Evolutionary conservation across 2,329 filamentous ascomycete species (phyloP).

Genomic region (Calonectria pseudoturangicola): DNA sequence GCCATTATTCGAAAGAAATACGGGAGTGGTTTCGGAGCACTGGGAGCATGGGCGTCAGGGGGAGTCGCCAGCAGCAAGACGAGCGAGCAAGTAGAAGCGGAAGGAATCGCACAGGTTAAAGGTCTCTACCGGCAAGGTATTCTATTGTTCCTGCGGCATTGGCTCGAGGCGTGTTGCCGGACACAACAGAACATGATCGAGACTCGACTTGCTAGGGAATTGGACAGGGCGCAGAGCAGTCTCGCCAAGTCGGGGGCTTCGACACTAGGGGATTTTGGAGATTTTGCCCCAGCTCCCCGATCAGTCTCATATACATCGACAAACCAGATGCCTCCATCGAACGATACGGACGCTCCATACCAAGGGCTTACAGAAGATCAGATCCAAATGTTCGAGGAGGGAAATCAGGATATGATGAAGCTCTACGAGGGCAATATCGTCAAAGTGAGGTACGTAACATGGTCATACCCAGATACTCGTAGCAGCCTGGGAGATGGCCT

Average conservation of each 20-base stretch:
- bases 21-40: constrained; percentile 77
- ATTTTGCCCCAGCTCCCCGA: constrained; percentile 54
- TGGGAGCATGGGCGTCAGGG: constrained; percentile 80
- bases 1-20: constrained; percentile 83
- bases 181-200: constrained; percentile 96
- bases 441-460: constrained; percentile 86
- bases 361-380: constrained; percentile 86
- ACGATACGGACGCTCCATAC: constrained; percentile 50
- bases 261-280: constrained; percentile 58
- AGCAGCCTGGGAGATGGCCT: constrained; percentile 28
- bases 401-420: constrained; percentile 93
- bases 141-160: constrained; percentile 85
- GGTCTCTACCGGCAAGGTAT: constrained; percentile 87
- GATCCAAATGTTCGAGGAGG: constrained; percentile 92
- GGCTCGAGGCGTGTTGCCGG: constrained; percentile 84
- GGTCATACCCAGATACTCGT: constrained; percentile 2
- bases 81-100: constrained; percentile 82
- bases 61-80: constrained; percentile 68
- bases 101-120: constrained; percentile 80
- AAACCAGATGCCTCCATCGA: constrained; percentile 47
- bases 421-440: constrained; percentile 96
- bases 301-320: constrained; percentile 46
- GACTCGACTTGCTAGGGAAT: constrained; percentile 86
- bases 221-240: constrained; percentile 92
- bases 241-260: constrained; percentile 78